These are phyloP conservation scores for Lactarius hengduanensis DNA, from an alignment of 768 basidiomycete genomes.

Conservation along the genomic window DNA sequence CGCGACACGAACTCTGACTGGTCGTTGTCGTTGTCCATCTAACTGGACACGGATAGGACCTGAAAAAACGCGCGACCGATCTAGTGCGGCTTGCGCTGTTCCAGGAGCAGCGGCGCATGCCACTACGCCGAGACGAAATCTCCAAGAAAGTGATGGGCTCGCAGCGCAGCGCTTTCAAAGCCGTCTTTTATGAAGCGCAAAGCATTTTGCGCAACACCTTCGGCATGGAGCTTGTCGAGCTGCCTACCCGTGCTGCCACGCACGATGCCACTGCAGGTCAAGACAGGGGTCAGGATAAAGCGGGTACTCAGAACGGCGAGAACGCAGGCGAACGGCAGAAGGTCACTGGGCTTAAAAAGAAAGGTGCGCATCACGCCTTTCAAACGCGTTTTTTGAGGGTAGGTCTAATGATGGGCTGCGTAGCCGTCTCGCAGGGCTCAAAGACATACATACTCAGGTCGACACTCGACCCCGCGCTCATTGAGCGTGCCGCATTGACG, in stretches of 20 bases:
- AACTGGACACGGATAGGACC: conserved; percentile 44
- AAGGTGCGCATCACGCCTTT: conserved; percentile 44
- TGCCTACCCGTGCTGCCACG: conserved; percentile 59
- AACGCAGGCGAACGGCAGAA: conserved; percentile 22
- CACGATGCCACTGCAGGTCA: conserved; percentile 44
- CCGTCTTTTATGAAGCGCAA: conserved; percentile 65
- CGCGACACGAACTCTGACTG: conserved; percentile 1
- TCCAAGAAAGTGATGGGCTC: conserved; percentile 69
- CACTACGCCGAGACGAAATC: conserved; percentile 80
- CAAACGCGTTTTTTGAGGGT: background rate
- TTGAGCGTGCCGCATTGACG: conserved; percentile 57
- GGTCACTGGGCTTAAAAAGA: conserved; percentile 62
- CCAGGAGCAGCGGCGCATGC: conserved; percentile 64
- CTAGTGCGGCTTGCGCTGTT: conserved; percentile 83
- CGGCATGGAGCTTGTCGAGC: conserved; percentile 83
- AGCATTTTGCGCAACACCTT: conserved; percentile 59
- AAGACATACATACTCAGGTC: conserved; percentile 88
- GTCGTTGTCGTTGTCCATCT: no score
- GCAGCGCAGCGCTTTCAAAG: conserved; percentile 57
- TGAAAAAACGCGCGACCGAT: conserved; percentile 62
- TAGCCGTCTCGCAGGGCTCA: conserved; percentile 57
- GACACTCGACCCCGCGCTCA: conserved; percentile 55
- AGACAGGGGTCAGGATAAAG: conserved; percentile 43
- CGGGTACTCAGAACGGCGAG: conserved; percentile 16
- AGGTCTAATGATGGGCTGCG: background rate